Percentiles rank a stretch among this genome's conserved stretches.
phyloP scores from a whole-genome alignment of 1,139 yeast species.

The Suhomyces wounanorum region DNA sequence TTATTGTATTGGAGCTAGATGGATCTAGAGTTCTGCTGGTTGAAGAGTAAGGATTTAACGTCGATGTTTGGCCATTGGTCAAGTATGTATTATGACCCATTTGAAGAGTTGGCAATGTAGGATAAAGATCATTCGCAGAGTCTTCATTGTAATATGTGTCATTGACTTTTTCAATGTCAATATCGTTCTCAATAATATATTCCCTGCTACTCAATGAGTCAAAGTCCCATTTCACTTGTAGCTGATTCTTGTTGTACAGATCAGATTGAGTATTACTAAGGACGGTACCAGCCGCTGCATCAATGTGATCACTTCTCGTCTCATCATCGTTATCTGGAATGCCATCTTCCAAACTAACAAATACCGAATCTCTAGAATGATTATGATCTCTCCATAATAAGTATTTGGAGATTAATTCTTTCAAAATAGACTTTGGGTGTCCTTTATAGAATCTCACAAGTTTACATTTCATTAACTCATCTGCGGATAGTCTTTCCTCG shows the following conservation, averaged over 20 bases:
- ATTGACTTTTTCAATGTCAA: conserved; percentile 51
- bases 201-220: conserved; percentile 75
- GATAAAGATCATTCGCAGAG: conserved; percentile 26
- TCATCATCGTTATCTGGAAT: conserved; percentile 10
- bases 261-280: background rate
- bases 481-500: conserved; percentile 84
- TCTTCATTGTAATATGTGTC: conserved; percentile 35
- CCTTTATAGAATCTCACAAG: conserved; percentile 65
- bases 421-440: conserved; percentile 59
- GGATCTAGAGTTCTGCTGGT: conserved; percentile 4
- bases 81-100: conserved; percentile 16
- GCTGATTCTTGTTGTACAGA: conserved; percentile 30
- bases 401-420: conserved; percentile 81
- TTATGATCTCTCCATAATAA: conserved; percentile 72
- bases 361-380: conserved; percentile 52
- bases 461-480: conserved; percentile 73
- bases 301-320: background rate
- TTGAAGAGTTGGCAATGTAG: conserved; percentile 34
- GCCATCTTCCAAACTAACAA: conserved; percentile 41
- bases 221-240: conserved; percentile 87
- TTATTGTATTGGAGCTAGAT: background rate
- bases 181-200: conserved; percentile 68
- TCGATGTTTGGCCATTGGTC: conserved; percentile 7
- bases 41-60: conserved; percentile 3
- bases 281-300: conserved; percentile 7